phyloP scores from a whole-genome alignment of 192 early-diverging fungal genomes.

The Tieghemiomyces parasiticus region DNA sequence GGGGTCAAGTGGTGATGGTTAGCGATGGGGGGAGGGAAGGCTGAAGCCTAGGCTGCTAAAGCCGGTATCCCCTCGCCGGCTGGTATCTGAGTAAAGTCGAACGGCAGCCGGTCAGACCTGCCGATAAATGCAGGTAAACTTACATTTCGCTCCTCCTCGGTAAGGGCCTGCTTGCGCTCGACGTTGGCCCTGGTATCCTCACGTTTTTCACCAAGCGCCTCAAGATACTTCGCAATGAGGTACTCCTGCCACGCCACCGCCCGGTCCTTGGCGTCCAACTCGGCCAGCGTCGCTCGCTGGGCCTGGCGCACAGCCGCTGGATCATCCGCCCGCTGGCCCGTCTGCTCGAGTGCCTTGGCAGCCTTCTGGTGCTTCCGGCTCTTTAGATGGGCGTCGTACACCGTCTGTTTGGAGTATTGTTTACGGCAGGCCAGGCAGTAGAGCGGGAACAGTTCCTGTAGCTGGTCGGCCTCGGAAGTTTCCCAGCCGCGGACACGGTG shows the following conservation, averaged over 20 bases:
- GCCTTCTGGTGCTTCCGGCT: conserved; percentile 90
- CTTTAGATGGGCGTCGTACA: conserved; percentile 69
- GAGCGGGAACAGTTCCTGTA: conserved; percentile 18
- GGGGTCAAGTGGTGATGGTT: too few species aligned
- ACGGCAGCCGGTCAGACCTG: not conserved
- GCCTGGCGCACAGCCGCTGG: conserved; percentile 16
- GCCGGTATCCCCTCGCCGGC: too few species aligned
- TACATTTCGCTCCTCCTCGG: conserved; percentile 64
- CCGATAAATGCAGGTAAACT: conserved; percentile 13
- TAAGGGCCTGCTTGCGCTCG: conserved; percentile 83
- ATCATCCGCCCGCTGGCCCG: conserved; percentile 16
- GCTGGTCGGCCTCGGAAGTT: conserved; percentile 20
- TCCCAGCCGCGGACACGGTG: conserved; percentile 37
- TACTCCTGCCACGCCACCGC: conserved; percentile 47
- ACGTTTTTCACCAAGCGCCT: conserved; percentile 33
- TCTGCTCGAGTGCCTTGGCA: conserved; percentile 10
- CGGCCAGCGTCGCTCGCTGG: conserved; percentile 17
- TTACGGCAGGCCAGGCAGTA: conserved; percentile 67
- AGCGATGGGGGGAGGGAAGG: too few species aligned
- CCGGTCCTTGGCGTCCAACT: conserved; percentile 35
- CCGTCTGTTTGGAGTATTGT: conserved; percentile 68
- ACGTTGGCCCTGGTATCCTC: conserved; percentile 78
- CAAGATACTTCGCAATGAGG: conserved; percentile 40
- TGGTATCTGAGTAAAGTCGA: not conserved
- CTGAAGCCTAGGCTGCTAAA: too few species aligned